Base-by-base conservation (phyloP, 441 rosid species). In the Metrosideros polymorpha region DNA sequence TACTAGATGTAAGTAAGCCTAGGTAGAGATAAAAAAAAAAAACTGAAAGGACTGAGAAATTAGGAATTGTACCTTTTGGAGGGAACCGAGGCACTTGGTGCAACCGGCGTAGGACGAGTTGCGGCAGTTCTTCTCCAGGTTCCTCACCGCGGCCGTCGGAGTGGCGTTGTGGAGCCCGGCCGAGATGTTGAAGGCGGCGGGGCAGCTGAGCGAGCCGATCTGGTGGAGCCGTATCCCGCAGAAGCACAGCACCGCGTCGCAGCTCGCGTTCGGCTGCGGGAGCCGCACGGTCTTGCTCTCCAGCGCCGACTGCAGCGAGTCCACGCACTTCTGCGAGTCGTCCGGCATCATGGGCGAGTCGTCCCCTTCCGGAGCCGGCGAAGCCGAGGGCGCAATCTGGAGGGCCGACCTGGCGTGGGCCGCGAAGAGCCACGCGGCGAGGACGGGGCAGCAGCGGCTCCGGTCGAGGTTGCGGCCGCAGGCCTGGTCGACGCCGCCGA, bases 151-250 rank as follows among this genome's bases (percentile, higher is more conserved):
- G 52, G 98, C 95, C 42, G 99, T 98, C 17, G 99, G 99, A 4
- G 97, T 95, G 30, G 95, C 98, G 89, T 98, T 95, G n/a, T 86
- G 91, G 53, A 87, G 91, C 10, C 95, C 97, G 56, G 93, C 85
- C 71, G 94, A 91, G 54, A 97, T 92, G 75, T 94, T 98, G 59
- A 98, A 98, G 85, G 99, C 99, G 2, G 98, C 99, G 18, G 99
- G 98, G 86, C 99, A 98, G 88, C 98, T 94, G 86, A 98, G 92
- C 0, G 99, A 96, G 87, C 97, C 92, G 29, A 98, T 96, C 93
- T 98, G 98, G 63, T 98, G 99, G 22, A 98, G 95, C 87, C 99
- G 93, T 54, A 98, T 96, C 89, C 99, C 99, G 85, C 99, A 98
- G 86, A 96, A 98, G 86, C 99, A 98, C 82, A 95, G 87, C 82